Base-by-base conservation (phyloP, 148 eudicot genomes). In the Diospyros lotus region DNA sequence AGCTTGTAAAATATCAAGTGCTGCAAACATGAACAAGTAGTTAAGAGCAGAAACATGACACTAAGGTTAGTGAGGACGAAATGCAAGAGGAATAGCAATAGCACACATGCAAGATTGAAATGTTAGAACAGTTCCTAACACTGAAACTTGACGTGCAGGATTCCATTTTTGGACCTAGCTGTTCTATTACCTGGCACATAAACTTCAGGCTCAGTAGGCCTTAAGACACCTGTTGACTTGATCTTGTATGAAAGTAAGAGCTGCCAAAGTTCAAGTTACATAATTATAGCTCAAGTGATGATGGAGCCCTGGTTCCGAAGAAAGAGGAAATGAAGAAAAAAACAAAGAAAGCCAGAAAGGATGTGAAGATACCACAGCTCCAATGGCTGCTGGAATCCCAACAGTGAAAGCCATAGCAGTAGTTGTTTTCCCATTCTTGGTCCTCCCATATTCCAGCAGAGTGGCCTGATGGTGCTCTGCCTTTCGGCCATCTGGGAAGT, bases 401-500 rank as follows among this genome's bases (percentile, higher is more conserved):
- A 95, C 98, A 51, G 97, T 95, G 45, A 84, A 84, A 52, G 98
- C 96, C 98, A 92, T 95, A 73, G 98, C 97, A 5, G 91, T 80
- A 46, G 88, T 90, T 41, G 80, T 83, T 81, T 80, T 92, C 69
- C 85, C 94, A 68, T 80, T 79, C 38, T 79, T 80, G 11, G 80
- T 94, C 83, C 85, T 89, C 69, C 98, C 98, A 68, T 89, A 86
- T 80, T 90, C 97, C 80, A 95, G 77, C 15, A 95, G 84, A 43
- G 96, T 92, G 72, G 97, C 96, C 60, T 76, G 75, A 66, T 92
- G 97, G 66, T 83, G 89, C 80, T 90, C 96, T 9, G 69, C 68
- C 2, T 80, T 64, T 65, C 77, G 81, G 18, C 82, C 82, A 73
- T 87, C 84, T 17, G 90, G 87, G 63, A 82, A 90, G 65, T 86